Evolutionary conservation across 768 basidiomycete genomes (phyloP), one percentile per base, ranked within the genome.

Genomic region (Pisolithus microcarpus): DNA sequence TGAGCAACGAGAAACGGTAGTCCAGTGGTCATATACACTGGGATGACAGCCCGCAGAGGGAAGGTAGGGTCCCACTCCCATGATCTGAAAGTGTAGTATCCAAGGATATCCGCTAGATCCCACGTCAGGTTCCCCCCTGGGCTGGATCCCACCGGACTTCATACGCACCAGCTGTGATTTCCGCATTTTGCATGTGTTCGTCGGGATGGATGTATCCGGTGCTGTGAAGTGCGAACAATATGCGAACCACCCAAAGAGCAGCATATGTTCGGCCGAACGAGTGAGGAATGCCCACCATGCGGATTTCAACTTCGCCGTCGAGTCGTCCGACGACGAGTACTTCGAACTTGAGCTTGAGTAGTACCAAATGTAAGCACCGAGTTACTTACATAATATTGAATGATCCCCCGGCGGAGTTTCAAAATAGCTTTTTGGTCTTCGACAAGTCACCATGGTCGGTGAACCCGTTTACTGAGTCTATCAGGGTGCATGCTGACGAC

Each of bases 171-270:
- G 71, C 67, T 11, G 60, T 64, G 18, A 67, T 56, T 55, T 73
- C 72, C 31, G 68, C 72, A 53, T 68, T 71, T 57, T 73, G 72
- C 56, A 72, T 69, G 51, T 70, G 60, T 56, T 73, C 72, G 50
- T 73, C 72, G 8, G 72, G 72, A 49, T 73, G 72, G 36, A 73
- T 72, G 50, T 72, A 72, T 1, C 64, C 71, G 7, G 59, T 63
- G 18, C 70, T 67, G 46, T 53, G 57, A 18, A 73, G 50, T 7
- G 72, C 71, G 15, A 67, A 61, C 50, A 61, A 59, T 38, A 57
- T 38, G 15, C 65, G 65, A 52, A 56, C 39, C 19, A 66, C 34
- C 64, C 64, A 66, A 23, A 66, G 63, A 49, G 51, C 39, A 38
- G 23, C 13, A 42, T 68, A 66, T 5, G 38, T 38, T 48, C 50